Base-by-base conservation (phyloP, 768 basidiomycete genomes). In the Lactifluus hygrophoroides region DNA sequence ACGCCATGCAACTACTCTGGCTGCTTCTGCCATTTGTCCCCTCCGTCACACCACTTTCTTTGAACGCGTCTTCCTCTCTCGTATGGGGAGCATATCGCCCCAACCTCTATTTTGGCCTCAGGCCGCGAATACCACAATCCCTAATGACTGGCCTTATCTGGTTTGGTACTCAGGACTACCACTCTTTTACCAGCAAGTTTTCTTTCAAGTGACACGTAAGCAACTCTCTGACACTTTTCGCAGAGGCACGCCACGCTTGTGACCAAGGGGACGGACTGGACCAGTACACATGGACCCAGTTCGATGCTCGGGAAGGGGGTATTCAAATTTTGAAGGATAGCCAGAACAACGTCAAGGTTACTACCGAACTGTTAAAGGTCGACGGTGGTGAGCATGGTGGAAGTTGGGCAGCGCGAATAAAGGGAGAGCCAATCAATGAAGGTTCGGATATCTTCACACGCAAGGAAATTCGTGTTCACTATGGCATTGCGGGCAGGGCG, bases 111-210 rank as follows among this genome's bases (percentile, higher is more conserved):
- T 95, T 96, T 71, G 94, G 94, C 19, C 76, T 96, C 45, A 76
- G 90, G 49, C 90, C 94, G 13, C 79, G 86, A 44, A 73, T 91
- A 62, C 92, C 94, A 0, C 83, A 90, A 65, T 91, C 90, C n/a
- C 78, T 97, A 27, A 81, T 94, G 84, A 91, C 89, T 2, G 94
- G 94, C 13, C 80, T 98, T 34, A 81, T 95, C 71, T 97, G 94
- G 94, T 93, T 90, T 69, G 90, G 94, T 30, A 85, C 90, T 8
- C 84, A 90, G 38, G 81, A 95, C 72, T 96, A 83, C 67, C 77
- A 84, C 67, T 86, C 90, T 62, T 72, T 84, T 57, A 69, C 73
- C 60, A 78, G 88, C 85, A 60, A 70, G 86, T 74, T 35, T 25
- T 52, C 32, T 25, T 35, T 16, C 9, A 51, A n/a, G 63, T 49